A percentile compares a stretch with the other conserved stretches of the same genome.
These are phyloP conservation scores for Trichosporon coremiiforme DNA, from an alignment of 1,284 basidiomycete genomes.

Conservation along the genomic window DNA sequence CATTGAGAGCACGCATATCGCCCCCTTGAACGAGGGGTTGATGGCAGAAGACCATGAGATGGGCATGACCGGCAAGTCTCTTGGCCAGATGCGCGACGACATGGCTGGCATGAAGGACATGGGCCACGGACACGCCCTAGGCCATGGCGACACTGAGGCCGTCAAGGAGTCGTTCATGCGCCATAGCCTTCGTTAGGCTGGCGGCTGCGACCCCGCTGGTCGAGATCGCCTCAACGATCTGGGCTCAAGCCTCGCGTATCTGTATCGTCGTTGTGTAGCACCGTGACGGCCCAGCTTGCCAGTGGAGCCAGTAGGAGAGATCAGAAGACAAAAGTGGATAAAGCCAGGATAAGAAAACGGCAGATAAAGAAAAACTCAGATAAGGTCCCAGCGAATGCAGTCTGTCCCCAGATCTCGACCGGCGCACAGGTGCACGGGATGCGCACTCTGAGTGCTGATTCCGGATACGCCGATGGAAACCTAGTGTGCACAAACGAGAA, in stretches of 20 bases:
- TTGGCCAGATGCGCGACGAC: neutral
- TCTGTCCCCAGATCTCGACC: no score
- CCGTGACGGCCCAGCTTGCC: neutral
- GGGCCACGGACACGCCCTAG: neutral
- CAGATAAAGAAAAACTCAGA: neutral
- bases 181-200: neutral
- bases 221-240: neutral
- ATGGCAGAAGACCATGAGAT: conserved; percentile 14
- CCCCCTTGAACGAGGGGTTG: conserved; percentile 32
- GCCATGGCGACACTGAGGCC: neutral
- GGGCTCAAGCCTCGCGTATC: neutral
- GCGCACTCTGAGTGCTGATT: neutral
- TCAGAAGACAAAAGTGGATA: neutral
- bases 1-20: conserved; percentile 31
- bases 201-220: neutral
- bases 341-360: neutral
- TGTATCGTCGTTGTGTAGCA: neutral
- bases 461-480: neutral
- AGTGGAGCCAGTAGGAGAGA: neutral
- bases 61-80: neutral
- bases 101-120: conserved; percentile 1
- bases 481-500: neutral
- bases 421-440: no score
- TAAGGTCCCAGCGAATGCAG: no score
- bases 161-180: conserved; percentile 5